Percentiles rank a stretch among this genome's conserved stretches.
These are phyloP conservation scores for Chlorella sorokiniana DNA, from an alignment of 139 green algal species.

Conservation along the genomic window DNA sequence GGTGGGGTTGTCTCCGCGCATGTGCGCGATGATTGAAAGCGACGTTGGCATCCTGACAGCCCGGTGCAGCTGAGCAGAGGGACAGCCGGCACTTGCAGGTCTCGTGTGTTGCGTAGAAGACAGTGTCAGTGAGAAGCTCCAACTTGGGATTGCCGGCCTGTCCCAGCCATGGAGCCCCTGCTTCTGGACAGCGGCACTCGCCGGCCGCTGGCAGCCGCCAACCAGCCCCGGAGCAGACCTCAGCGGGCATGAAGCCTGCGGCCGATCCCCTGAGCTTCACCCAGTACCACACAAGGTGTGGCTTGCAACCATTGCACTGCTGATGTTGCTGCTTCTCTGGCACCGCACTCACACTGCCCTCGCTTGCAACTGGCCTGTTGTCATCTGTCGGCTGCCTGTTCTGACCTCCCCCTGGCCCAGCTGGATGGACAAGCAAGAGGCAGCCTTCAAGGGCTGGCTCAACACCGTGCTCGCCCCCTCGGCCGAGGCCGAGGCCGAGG, in stretches of 20 bases:
- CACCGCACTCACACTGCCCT: too few relatives aligned
- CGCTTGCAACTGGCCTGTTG: too few relatives aligned
- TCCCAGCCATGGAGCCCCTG: too few relatives aligned
- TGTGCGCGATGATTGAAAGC: too few relatives aligned
- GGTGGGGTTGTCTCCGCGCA: too few relatives aligned
- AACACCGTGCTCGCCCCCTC: constrained; percentile 60
- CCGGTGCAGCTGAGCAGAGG: too few relatives aligned
- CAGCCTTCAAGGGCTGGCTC: constrained; percentile 67
- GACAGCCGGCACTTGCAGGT: too few relatives aligned
- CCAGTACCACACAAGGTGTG: constrained; percentile 9
- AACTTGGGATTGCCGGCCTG: too few relatives aligned
- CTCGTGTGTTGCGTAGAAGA: too few relatives aligned
- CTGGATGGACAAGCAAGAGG: constrained; percentile 74
- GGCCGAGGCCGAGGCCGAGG: not conserved
- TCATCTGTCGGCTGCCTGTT: not conserved
- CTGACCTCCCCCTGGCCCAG: not conserved
- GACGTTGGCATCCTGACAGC: too few relatives aligned
- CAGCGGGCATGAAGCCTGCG: not conserved
- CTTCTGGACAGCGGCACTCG: not conserved
- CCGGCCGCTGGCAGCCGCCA: not conserved
- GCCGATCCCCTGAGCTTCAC: constrained; percentile 9
- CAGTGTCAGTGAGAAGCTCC: too few relatives aligned
- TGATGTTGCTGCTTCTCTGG: too few relatives aligned
- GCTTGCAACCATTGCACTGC: not conserved
- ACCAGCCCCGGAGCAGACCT: not conserved